Base-by-base conservation (phyloP, 2,329 filamentous ascomycete species). In the Stachybotrys chlorohalonatus region DNA sequence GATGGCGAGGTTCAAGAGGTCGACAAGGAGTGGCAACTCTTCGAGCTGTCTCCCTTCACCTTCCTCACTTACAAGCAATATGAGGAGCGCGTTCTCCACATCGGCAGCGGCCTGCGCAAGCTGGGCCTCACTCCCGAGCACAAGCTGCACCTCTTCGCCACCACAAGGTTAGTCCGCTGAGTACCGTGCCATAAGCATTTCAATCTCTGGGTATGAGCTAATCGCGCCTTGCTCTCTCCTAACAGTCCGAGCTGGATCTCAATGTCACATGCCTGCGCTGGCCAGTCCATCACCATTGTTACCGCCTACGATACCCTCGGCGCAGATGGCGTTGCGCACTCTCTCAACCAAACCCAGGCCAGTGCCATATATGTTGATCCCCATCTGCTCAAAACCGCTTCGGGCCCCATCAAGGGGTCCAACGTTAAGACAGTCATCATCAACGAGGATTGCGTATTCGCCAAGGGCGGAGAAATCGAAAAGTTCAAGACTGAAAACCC, bases 251-350 rank as follows among this genome's bases (percentile, higher is more conserved):
- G 90, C 73, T 97, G 93, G 93, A 80, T 96, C 59, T 83, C 86
- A 54, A 83, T 89, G 64, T 88, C 92, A 50, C 90, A 95, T 68
- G 81, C 73, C 49, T 76, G 87, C 82, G 75, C 85, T 17, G 92
- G 91, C 15, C 93, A 97, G 72, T 92, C 89, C 49, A 84, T 96
- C 69, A 84, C 89, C 56, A 92, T 96, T 61, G 93, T 96, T 52
- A 97, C 93, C 49, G 91, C 92, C 52, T 96, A 96, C 72, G 92
- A 96, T 70, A 95, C 91, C 32, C 85, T 96, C 49, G 92, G 92
- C 53, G 82, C 90, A 64, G 84, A 86, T 58, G 92, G 91, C 50
- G 81, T 96, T 59, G 84, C 87, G 74, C 91, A 95, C 75, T 95
- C 91, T 3, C 81, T 96, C 59, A 78, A 85, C 24, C 89, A 95